A percentile compares a stretch with the other conserved stretches of the same genome.
These are phyloP conservation scores for Aspergillus costaricaensis DNA, from an alignment of 2,329 filamentous ascomycete species.

Conservation along the genomic window DNA sequence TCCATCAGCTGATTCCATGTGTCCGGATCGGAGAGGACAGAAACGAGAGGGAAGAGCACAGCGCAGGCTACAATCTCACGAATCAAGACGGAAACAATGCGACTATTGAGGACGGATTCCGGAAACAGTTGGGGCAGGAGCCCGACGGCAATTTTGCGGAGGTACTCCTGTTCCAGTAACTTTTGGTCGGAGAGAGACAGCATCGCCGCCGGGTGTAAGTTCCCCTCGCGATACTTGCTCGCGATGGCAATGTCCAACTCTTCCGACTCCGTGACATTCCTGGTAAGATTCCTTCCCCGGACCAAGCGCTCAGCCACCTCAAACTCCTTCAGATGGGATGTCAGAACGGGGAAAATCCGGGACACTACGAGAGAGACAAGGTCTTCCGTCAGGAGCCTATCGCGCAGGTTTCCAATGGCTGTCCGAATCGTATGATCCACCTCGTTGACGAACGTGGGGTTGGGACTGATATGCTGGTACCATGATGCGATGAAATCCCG, in stretches of 20 bases:
- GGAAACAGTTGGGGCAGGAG: conserved; percentile 77
- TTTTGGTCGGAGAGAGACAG: conserved; percentile 82
- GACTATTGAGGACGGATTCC: conserved; percentile 71
- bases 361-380: conserved; percentile 80
- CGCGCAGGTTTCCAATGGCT: conserved; percentile 70
- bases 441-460: conserved; percentile 78
- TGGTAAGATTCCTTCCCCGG: conserved; percentile 81
- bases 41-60: conserved; percentile 79
- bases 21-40: conserved; percentile 83
- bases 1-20: conserved; percentile 98
- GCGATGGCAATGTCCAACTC: conserved; percentile 95
- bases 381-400: conserved; percentile 74
- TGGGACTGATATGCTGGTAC: conserved; percentile 84
- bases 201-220: conserved; percentile 81
- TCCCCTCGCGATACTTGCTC: conserved; percentile 86
- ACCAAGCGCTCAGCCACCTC: conserved; percentile 86
- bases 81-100: conserved; percentile 76
- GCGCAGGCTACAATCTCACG: conserved; percentile 91
- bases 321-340: conserved; percentile 84
- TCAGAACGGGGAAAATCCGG: conserved; percentile 82
- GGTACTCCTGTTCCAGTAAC: conserved; percentile 81
- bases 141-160: conserved; percentile 71
- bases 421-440: conserved; percentile 78
- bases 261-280: conserved; percentile 91
- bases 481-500: conserved; percentile 85